phyloP scores from a whole-genome alignment of 2,329 filamentous ascomycete genomes.

The Chalara sp. region DNA sequence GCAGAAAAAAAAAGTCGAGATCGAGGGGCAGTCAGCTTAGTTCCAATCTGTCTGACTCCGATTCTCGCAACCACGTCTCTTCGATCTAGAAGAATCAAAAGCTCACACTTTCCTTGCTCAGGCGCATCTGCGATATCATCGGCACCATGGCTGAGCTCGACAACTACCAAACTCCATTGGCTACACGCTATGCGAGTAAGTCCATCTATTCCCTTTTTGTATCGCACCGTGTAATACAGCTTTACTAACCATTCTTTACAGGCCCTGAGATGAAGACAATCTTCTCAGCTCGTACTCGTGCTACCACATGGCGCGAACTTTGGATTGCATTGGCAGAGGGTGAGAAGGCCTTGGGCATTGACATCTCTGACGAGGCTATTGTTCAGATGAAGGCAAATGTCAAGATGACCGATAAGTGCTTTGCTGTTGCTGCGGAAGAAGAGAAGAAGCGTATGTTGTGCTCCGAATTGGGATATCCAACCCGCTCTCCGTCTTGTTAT shows the following conservation, averaged over 20 bases:
- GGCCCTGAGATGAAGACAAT: constrained; percentile 64
- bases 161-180: constrained; percentile 61
- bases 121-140: too few relatives aligned
- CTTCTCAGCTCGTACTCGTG: constrained; percentile 64
- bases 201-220: constrained; percentile 6
- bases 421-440: constrained; percentile 65
- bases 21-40: too few relatives aligned
- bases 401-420: constrained; percentile 67
- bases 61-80: too few relatives aligned
- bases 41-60: too few relatives aligned
- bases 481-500: too few relatives aligned
- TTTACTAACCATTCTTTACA: constrained; percentile 22
- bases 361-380: constrained; percentile 67
- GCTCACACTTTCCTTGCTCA: too few relatives aligned
- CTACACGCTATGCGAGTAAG: constrained; percentile 57
- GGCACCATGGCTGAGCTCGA: constrained; percentile 31
- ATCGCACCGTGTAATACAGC: not conserved
- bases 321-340: constrained; percentile 81
- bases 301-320: constrained; percentile 44
- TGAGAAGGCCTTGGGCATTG: constrained; percentile 73
- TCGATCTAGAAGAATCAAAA: too few relatives aligned
- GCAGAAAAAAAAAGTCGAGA: too few relatives aligned
- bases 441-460: constrained; percentile 54
- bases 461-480: not conserved
- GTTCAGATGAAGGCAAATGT: constrained; percentile 67